These are phyloP conservation scores for Globisporangium cystogenes DNA, from an alignment of 352 stramenopile genomes.

Conservation along the genomic window DNA sequence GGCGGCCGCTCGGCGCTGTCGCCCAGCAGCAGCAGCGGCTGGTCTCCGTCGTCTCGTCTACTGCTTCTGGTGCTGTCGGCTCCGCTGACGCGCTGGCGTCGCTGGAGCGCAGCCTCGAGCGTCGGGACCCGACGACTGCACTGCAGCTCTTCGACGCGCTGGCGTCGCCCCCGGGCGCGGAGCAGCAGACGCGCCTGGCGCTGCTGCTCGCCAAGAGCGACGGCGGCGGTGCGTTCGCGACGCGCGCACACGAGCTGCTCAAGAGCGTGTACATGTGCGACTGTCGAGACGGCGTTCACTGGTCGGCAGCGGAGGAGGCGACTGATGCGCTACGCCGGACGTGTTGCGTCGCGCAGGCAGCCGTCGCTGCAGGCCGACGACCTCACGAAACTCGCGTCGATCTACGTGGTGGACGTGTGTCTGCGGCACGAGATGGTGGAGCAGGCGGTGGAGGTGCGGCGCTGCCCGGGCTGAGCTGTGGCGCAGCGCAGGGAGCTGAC, in stretches of 20 bases:
- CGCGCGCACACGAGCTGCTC: slow-evolving; percentile 30
- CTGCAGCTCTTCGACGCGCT: slow-evolving; percentile 48
- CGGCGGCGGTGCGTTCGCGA: slow-evolving; percentile 21
- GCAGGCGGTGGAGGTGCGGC: slow-evolving; percentile 34
- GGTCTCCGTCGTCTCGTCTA: too few relatives aligned
- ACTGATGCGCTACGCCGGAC: background rate
- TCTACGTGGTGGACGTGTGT: slow-evolving; percentile 66
- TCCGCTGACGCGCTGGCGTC: slow-evolving; percentile 6
- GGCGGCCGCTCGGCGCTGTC: slow-evolving; percentile 1
- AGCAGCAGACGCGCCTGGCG: slow-evolving; percentile 50
- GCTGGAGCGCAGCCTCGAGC: slow-evolving; percentile 29
- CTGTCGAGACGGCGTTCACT: background rate
- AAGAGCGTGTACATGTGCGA: slow-evolving; percentile 18
- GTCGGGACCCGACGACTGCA: slow-evolving; percentile 25
- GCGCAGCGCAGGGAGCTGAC: too few relatives aligned
- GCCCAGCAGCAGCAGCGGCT: too few relatives aligned
- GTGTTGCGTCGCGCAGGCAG: slow-evolving; percentile 5
- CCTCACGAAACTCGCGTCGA: slow-evolving; percentile 53
- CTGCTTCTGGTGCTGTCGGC: too few relatives aligned
- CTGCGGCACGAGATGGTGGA: slow-evolving; percentile 34
- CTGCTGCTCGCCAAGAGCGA: slow-evolving; percentile 55
- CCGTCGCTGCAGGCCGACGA: slow-evolving; percentile 48
- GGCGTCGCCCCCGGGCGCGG: slow-evolving; percentile 17
- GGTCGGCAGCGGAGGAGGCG: background rate
- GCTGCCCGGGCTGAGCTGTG: background rate